These are phyloP conservation scores for Citrus glauca DNA, from an alignment of 345 rosid species.

Conservation along the genomic window DNA sequence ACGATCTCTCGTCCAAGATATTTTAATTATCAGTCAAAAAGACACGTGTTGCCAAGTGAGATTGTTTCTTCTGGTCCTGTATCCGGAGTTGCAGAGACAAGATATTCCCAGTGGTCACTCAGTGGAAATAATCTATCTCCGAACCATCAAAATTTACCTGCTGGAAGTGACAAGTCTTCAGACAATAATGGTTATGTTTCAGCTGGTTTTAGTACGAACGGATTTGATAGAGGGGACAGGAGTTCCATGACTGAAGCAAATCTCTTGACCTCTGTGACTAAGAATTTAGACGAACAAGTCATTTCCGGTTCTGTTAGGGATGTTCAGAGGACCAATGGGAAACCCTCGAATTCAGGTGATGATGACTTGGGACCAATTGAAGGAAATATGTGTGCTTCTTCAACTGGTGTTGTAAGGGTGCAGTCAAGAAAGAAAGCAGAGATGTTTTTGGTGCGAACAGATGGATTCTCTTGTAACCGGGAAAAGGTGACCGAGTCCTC, in stretches of 20 bases:
- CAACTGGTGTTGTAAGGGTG: constrained; percentile 96
- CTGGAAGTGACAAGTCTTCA: constrained; percentile 27
- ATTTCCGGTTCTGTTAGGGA: constrained; percentile 30
- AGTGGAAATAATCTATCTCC: constrained; percentile 14
- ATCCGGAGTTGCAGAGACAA: constrained; percentile 27
- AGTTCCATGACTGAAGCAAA: constrained; percentile 21
- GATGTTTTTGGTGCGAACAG: constrained; percentile 95
- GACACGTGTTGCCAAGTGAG: constrained; percentile 29
- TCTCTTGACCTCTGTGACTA: constrained; percentile 28
- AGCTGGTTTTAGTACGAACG: constrained; percentile 22
- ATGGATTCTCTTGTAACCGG: constrained; percentile 92
- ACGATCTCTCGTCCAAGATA: constrained; percentile 51
- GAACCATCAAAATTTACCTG: constrained; percentile 28
- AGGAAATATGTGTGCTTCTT: constrained; percentile 94
- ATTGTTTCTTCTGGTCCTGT: constrained; percentile 16
- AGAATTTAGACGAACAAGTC: constrained; percentile 25
- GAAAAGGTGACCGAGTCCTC: constrained; percentile 96
- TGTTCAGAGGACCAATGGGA: constrained; percentile 25
- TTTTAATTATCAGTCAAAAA: constrained; percentile 39
- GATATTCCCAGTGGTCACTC: constrained; percentile 33
- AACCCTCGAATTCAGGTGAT: constrained; percentile 42
- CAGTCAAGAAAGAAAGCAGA: constrained; percentile 97
- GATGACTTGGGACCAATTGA: constrained; percentile 56
- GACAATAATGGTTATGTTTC: constrained; percentile 34
- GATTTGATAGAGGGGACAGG: constrained; percentile 21